Percentiles rank a stretch among this genome's conserved stretches.
phyloP scores from a whole-genome alignment of 148 eudicot species.

The Gaultheria prostrata region DNA sequence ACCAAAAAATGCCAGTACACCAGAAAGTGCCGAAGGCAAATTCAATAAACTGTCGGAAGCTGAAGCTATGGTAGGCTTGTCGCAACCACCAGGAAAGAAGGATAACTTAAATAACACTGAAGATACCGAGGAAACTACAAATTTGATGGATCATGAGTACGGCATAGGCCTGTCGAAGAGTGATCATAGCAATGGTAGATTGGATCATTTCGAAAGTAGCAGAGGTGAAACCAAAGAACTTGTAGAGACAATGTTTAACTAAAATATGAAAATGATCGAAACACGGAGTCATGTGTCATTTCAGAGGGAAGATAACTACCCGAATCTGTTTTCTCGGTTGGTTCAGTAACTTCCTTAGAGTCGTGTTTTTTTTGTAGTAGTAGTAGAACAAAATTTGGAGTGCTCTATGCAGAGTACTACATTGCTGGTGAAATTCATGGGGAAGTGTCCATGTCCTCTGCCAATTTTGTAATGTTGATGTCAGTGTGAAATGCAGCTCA shows the following conservation, averaged over 20 bases:
- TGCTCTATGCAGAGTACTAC: not conserved
- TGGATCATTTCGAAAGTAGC: not conserved
- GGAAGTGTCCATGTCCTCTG: not conserved
- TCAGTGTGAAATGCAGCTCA: not conserved
- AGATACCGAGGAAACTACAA: not conserved
- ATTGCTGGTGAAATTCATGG: not conserved
- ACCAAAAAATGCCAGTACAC: not conserved
- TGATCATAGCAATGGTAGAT: not conserved
- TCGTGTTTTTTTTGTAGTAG: not conserved
- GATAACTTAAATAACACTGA: not conserved
- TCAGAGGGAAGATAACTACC: not conserved
- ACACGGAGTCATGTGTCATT: not conserved
- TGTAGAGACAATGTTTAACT: not conserved
- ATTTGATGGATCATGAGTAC: not conserved
- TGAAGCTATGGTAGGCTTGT: not conserved
- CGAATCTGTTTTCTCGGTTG: not conserved
- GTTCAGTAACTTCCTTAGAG: not conserved
- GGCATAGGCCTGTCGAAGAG: not conserved
- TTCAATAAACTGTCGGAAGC: not conserved
- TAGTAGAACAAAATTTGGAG: not conserved
- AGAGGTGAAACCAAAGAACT: not conserved
- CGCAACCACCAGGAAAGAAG: not conserved
- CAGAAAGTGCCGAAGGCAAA: not conserved
- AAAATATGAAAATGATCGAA: not conserved
- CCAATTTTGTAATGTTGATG: not conserved